A percentile compares a stretch with the other conserved stretches of the same genome.
These are phyloP conservation scores for Zygoascus sp. DNA, from an alignment of 1,139 yeast species.

Conservation along the genomic window DNA sequence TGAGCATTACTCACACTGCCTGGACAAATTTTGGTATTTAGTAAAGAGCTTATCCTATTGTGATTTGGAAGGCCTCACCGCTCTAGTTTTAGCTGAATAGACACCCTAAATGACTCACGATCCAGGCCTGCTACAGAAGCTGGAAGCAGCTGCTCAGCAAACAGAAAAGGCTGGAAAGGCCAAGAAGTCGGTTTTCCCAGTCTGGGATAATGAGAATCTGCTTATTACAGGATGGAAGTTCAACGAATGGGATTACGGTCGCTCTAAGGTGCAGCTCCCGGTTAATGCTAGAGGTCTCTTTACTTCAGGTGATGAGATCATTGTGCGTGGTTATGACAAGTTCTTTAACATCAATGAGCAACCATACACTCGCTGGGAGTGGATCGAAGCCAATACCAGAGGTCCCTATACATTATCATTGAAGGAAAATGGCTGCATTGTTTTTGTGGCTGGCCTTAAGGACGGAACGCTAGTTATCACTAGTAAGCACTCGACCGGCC, in stretches of 20 bases:
- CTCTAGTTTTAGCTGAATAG: too few species aligned
- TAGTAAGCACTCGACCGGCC: constrained; percentile 85
- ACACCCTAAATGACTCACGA: constrained; percentile 6
- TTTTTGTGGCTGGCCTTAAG: constrained; percentile 68
- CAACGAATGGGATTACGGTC: constrained; percentile 82
- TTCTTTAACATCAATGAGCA: constrained; percentile 81
- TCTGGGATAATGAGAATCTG: constrained; percentile 32
- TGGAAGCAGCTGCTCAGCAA: constrained; percentile 9
- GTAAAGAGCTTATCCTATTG: too few species aligned
- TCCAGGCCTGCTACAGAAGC: constrained; percentile 12
- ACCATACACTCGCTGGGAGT: constrained; percentile 46
- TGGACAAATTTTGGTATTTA: too few species aligned
- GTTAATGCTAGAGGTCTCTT: constrained; percentile 82
- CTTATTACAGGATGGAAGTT: constrained; percentile 61
- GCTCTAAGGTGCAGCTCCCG: constrained; percentile 53
- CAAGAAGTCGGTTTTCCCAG: constrained; percentile 20
- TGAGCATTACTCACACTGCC: too few species aligned
- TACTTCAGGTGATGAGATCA: constrained; percentile 52
- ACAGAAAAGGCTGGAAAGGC: constrained; percentile 24
- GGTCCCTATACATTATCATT: constrained; percentile 83
- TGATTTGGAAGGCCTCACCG: too few species aligned
- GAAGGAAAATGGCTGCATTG: constrained; percentile 93
- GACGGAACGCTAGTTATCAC: constrained; percentile 76
- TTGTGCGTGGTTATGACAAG: constrained; percentile 88
- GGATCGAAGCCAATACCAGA: constrained; percentile 43